Conservation (phyloP, 108 stramenopile genomes). For the Cyclotella distinguenda region DNA sequence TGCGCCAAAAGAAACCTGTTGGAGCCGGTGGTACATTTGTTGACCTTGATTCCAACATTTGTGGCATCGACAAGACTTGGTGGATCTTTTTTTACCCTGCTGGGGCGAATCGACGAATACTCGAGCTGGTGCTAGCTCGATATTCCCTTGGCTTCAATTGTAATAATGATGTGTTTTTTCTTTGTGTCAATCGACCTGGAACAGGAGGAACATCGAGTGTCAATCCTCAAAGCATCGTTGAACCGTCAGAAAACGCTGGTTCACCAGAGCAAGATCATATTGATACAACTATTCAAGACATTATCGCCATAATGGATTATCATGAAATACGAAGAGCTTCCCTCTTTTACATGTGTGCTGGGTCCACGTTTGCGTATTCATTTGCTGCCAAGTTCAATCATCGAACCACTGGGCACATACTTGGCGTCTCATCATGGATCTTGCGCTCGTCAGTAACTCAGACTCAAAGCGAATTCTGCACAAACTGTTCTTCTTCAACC, state of each 20-base stretch:
- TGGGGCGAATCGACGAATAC: slow-evolving; percentile 25
- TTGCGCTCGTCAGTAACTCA: slow-evolving; percentile 14
- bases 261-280: slow-evolving; percentile 16
- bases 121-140: slow-evolving; percentile 16
- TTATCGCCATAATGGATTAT: slow-evolving; percentile 26
- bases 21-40: neutral
- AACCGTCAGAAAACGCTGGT: no score
- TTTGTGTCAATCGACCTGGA: slow-evolving; percentile 36
- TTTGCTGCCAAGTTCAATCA: slow-evolving; percentile 16
- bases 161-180: slow-evolving; percentile 17
- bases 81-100: slow-evolving; percentile 32
- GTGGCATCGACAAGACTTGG: slow-evolving; percentile 2
- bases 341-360: slow-evolving; percentile 38
- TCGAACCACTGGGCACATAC: slow-evolving; percentile 32
- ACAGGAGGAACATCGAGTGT: slow-evolving; percentile 24
- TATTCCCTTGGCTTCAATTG: slow-evolving; percentile 10
- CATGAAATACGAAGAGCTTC: slow-evolving; percentile 12
- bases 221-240: neutral
- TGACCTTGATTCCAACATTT: neutral
- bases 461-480: no score
- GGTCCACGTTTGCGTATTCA: slow-evolving; percentile 26
- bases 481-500: no score
- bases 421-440: slow-evolving; percentile 29
- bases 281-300: slow-evolving; percentile 13
- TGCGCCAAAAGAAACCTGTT: slow-evolving; percentile 8